Conservation (phyloP, 441 rosid species). For the Melastoma candidum region DNA sequence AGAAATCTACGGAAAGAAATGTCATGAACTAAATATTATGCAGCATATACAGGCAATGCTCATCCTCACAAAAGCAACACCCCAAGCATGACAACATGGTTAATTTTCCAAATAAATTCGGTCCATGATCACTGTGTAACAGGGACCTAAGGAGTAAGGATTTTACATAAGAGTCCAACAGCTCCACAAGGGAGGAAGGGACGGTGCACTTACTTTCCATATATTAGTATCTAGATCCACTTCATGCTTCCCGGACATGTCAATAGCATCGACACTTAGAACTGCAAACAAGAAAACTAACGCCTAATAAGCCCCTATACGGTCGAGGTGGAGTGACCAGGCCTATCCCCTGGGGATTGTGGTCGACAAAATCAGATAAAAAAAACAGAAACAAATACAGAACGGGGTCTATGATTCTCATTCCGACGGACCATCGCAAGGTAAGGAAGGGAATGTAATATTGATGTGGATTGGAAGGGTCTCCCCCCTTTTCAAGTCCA, state of each 20-base stretch:
- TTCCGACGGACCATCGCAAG: constrained; percentile 74
- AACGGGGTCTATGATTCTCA: constrained; percentile 4
- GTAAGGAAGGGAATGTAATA: constrained; percentile 91
- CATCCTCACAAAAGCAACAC: no score
- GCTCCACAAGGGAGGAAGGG: constrained; percentile 1
- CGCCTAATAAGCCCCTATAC: constrained; percentile 8
- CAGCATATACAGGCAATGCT: no score
- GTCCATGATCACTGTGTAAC: no score
- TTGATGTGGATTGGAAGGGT: constrained; percentile 95
- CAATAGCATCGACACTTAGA: constrained; percentile 92
- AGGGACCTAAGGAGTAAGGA: no score
- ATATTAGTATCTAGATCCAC: constrained; percentile 98
- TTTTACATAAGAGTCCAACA: no score
- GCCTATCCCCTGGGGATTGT: no score
- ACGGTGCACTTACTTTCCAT: constrained; percentile 64
- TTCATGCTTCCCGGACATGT: constrained; percentile 99
- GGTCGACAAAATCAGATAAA: not conserved
- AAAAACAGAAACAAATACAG: constrained; percentile 1
- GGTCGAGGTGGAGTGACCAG: no score
- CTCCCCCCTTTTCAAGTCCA: constrained; percentile 97
- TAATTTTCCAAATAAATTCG: no score
- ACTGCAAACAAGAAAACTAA: constrained; percentile 31
- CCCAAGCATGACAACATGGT: no score
- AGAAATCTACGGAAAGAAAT: no score
- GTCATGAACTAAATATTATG: no score